phyloP scores from a whole-genome alignment of 495 filamentous ascomycete genomes.

The Geopyxis carbonaria region DNA sequence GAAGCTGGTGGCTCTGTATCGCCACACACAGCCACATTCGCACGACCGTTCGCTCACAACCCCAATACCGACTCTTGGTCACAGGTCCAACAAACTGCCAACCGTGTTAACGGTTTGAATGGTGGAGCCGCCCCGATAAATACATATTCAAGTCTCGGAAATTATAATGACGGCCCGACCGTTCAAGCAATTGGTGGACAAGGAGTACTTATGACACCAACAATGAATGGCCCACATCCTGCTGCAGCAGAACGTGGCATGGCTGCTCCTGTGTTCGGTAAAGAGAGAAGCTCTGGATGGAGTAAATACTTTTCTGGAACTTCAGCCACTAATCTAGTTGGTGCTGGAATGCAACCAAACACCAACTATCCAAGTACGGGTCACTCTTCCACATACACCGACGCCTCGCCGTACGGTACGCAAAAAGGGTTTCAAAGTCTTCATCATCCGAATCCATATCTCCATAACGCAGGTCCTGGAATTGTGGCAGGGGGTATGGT shows the following conservation, averaged over 20 bases:
- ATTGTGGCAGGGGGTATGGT: constrained; percentile 11
- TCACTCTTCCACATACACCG: constrained; percentile 16
- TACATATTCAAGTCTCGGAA: too few relatives aligned
- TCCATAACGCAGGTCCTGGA: constrained; percentile 15
- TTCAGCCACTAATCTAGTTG: constrained; percentile 18
- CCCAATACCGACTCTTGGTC: constrained; percentile 2
- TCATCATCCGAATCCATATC: constrained; percentile 19
- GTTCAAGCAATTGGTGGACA: neutral
- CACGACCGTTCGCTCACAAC: constrained; percentile 5
- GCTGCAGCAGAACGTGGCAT: neutral
- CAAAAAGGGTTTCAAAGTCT: constrained; percentile 2
- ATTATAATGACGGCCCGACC: neutral
- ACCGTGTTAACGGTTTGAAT: too few relatives aligned
- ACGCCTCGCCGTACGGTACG: constrained; percentile 5
- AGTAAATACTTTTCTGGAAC: constrained; percentile 22
- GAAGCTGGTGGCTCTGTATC: constrained; percentile 10
- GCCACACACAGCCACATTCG: neutral
- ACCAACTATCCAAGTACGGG: constrained; percentile 12
- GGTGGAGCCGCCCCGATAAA: neutral
- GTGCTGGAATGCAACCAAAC: too few relatives aligned
- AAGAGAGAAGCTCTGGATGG: constrained; percentile 16
- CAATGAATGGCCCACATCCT: too few relatives aligned
- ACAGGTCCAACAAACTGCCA: constrained; percentile 1
- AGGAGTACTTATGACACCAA: neutral
- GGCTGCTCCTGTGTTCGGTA: neutral